These are phyloP conservation scores for Tricholoma sp. DNA, from an alignment of 768 basidiomycete genomes.

Conservation along the genomic window DNA sequence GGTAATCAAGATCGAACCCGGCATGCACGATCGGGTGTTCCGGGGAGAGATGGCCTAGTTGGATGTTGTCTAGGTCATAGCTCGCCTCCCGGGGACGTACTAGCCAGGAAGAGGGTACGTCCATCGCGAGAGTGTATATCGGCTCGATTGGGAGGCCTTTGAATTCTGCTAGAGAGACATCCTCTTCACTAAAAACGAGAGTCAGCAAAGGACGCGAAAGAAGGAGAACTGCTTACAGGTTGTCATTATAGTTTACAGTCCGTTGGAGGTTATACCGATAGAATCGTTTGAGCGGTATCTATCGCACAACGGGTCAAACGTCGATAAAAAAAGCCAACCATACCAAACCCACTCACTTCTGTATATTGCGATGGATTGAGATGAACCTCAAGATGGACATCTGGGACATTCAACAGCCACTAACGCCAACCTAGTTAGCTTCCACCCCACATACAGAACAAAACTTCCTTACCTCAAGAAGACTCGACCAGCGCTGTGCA, in stretches of 20 bases:
- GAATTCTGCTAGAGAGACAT: slow-evolving; percentile 58
- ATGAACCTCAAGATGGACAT: slow-evolving; percentile 69
- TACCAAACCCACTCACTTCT: slow-evolving; percentile 49
- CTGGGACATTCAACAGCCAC: slow-evolving; percentile 64
- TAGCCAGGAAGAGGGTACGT: slow-evolving; percentile 88
- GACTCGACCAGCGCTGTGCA: slow-evolving; percentile 81
- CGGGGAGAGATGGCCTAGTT: slow-evolving; percentile 60
- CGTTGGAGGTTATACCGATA: slow-evolving; percentile 74
- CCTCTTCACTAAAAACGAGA: slow-evolving; percentile 44
- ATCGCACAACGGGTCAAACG: not conserved
- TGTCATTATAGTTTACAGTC: slow-evolving; percentile 54
- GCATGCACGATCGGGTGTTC: slow-evolving; percentile 67
- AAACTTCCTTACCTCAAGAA: slow-evolving; percentile 54
- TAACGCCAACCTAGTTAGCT: slow-evolving; percentile 17
- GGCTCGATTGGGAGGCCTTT: slow-evolving; percentile 73
- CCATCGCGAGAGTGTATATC: slow-evolving; percentile 92
- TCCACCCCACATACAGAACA: slow-evolving; percentile 6
- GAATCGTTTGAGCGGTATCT: slow-evolving; percentile 91
- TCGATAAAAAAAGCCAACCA: not conserved
- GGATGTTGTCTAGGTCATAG: slow-evolving; percentile 95
- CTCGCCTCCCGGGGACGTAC: slow-evolving; percentile 84
- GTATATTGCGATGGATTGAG: slow-evolving; percentile 62
- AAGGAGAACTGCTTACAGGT: slow-evolving; percentile 44
- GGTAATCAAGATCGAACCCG: slow-evolving; percentile 82
- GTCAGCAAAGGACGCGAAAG: not conserved